These are phyloP conservation scores for Mimosa bimucronata DNA, from an alignment of 306 rosid species.

Conservation along the genomic window DNA sequence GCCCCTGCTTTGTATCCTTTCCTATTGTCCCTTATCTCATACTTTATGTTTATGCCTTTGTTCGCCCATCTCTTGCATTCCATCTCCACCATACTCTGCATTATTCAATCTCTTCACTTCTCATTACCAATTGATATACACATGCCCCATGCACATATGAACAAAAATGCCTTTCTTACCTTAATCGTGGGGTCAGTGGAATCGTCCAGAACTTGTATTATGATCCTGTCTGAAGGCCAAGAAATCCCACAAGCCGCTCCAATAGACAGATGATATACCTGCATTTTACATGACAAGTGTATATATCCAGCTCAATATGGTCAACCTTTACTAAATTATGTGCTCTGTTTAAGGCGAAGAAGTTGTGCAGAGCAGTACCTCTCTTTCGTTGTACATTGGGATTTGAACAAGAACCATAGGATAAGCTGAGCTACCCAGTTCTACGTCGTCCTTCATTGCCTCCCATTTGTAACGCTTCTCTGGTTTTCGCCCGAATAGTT, in stretches of 20 bases:
- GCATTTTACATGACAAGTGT: no score
- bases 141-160: neutral
- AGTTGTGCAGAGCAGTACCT: slow-evolving; percentile 56
- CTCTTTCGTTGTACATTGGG: slow-evolving; percentile 94
- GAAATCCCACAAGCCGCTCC: slow-evolving; percentile 89
- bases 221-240: slow-evolving; percentile 89
- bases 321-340: neutral
- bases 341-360: no score
- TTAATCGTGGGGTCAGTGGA: slow-evolving; percentile 78
- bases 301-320: neutral
- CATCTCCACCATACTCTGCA: slow-evolving; percentile 67
- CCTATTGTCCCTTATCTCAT: slow-evolving; percentile 79
- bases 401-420: slow-evolving; percentile 86
- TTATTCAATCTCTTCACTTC: neutral
- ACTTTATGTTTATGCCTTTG: slow-evolving; percentile 82
- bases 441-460: slow-evolving; percentile 70
- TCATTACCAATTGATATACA: neutral
- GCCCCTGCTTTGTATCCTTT: slow-evolving; percentile 94
- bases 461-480: slow-evolving; percentile 84
- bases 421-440: slow-evolving; percentile 69
- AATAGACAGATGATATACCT: slow-evolving; percentile 88
- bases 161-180: slow-evolving; percentile 43
- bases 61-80: slow-evolving; percentile 83
- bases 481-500: slow-evolving; percentile 65
- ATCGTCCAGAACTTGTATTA: slow-evolving; percentile 86